These are phyloP conservation scores for Climacium dendroides DNA, from an alignment of 225 moss, liverwort and hornwort genomes.

Conservation along the genomic window DNA sequence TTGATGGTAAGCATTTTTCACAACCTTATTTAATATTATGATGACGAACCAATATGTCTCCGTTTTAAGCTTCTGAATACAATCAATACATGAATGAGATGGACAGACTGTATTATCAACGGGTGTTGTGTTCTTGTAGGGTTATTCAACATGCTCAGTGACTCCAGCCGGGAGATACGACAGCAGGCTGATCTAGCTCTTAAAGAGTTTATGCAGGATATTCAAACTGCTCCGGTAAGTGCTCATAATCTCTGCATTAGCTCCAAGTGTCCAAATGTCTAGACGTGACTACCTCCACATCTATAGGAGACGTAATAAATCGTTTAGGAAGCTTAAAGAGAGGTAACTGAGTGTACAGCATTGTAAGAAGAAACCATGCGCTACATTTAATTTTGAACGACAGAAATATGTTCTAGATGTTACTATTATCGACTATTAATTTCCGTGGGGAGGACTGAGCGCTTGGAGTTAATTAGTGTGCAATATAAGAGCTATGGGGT, in stretches of 20 bases:
- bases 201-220: constrained; percentile 81
- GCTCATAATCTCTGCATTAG: neutral
- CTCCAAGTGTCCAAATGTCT: neutral
- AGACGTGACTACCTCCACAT: neutral
- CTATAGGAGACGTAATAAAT: neutral
- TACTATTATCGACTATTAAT: neutral
- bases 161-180: constrained; percentile 76
- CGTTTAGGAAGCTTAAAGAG: neutral
- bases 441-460: neutral
- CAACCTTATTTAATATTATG: neutral
- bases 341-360: neutral
- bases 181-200: constrained; percentile 91
- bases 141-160: constrained; percentile 94
- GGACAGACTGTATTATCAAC: neutral
- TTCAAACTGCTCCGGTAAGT: constrained; percentile 80
- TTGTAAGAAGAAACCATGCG: neutral
- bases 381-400: neutral
- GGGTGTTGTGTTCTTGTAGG: constrained; percentile 26
- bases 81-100: neutral
- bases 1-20: constrained; percentile 28
- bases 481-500: neutral
- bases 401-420: neutral
- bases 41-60: neutral
- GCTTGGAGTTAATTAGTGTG: neutral
- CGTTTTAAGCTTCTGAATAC: neutral